A percentile compares a stretch with the other conserved stretches of the same genome.
phyloP scores from a whole-genome alignment of 2,329 filamentous ascomycete species.

The Penicillium sp. region DNA sequence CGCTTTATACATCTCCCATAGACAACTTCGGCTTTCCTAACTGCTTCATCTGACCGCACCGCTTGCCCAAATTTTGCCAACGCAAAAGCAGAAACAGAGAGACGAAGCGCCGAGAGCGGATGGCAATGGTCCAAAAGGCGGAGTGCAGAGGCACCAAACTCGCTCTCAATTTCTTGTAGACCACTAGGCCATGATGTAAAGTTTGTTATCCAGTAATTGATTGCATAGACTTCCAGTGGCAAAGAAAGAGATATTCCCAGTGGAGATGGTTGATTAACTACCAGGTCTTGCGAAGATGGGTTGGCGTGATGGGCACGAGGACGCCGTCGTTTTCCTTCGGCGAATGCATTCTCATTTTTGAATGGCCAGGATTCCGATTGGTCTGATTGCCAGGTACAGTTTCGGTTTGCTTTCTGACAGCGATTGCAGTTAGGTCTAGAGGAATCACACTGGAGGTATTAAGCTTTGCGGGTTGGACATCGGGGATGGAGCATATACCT shows the following conservation, averaged over 20 bases:
- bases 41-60: conserved; percentile 6
- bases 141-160: conserved; percentile 20
- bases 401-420: conserved; percentile 19
- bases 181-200: conserved; percentile 17
- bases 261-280: neutral
- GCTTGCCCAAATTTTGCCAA: conserved; percentile 22
- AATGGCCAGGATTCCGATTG: conserved; percentile 13
- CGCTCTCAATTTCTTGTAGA: conserved; percentile 18
- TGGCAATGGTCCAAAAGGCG: conserved; percentile 7
- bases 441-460: conserved; percentile 15
- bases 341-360: conserved; percentile 25
- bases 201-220: conserved; percentile 23
- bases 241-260: neutral
- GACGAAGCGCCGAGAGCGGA: conserved; percentile 18
- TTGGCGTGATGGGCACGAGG: conserved; percentile 10
- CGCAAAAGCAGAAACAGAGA: conserved; percentile 22
- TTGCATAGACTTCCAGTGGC: conserved; percentile 20
- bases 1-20: conserved; percentile 5
- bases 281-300: neutral
- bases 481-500: conserved; percentile 8
- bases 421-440: conserved; percentile 12
- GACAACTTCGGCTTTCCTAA: conserved; percentile 6
- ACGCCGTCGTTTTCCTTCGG: conserved; percentile 19
- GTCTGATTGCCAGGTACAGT: conserved; percentile 20
- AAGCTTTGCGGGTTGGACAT: neutral